Evolutionary conservation across 257 asterid genomes (phyloP).

Genomic region (Leptodermis oblonga): DNA sequence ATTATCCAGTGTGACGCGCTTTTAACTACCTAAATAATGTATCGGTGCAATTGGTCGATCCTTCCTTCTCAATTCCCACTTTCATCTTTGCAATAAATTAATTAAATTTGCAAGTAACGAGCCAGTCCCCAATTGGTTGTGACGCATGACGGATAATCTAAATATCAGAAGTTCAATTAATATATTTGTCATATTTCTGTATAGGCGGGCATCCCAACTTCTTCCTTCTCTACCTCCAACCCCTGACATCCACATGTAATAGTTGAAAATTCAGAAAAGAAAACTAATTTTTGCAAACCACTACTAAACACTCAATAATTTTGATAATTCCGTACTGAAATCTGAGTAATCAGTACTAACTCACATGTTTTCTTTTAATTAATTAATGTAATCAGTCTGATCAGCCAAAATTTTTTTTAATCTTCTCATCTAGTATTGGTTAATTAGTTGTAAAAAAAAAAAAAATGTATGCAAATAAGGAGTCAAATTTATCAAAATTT

Average conservation of each 20-base stretch:
- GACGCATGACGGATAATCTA: no score
- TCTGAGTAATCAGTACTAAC: neutral
- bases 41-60: neutral
- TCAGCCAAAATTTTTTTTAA: neutral
- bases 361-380: neutral
- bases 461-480: no score
- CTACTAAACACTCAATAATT: neutral
- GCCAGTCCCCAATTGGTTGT: no score
- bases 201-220: no score
- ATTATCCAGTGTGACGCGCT: neutral
- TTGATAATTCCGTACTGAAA: neutral
- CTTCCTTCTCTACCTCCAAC: no score
- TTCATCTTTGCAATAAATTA: constrained; percentile 1
- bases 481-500: no score
- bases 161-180: no score
- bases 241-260: no score
- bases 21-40: neutral
- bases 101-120: neutral
- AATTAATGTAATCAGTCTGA: neutral
- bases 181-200: neutral
- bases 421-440: neutral
- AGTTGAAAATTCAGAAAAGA: no score
- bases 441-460: no score
- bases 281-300: neutral
- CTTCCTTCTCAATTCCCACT: neutral